These are phyloP conservation scores for Syzygium oleosum DNA, from an alignment of 345 rosid species.

Conservation along the genomic window DNA sequence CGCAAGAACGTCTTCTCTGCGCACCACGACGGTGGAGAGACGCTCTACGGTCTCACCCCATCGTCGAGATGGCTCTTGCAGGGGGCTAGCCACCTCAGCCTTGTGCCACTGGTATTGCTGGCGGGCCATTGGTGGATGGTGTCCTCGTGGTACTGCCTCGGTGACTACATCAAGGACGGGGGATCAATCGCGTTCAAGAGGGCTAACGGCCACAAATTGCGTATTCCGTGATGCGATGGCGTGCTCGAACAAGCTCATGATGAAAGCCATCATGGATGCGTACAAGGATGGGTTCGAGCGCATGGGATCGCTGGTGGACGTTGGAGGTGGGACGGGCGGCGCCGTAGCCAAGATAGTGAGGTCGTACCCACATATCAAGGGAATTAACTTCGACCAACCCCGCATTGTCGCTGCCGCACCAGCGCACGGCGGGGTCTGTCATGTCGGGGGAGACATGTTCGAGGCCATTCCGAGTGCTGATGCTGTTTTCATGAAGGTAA, in stretches of 20 bases:
- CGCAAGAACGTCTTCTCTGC: slow-evolving; percentile 9
- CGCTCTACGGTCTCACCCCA: slow-evolving; percentile 13
- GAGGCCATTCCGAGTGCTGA: no score
- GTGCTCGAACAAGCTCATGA: not conserved
- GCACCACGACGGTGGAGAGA: slow-evolving; percentile 9
- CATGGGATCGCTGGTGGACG: slow-evolving; percentile 5
- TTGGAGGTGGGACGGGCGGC: slow-evolving; percentile 18
- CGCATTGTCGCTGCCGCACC: no score
- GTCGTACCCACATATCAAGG: not conserved
- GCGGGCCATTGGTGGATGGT: slow-evolving; percentile 4
- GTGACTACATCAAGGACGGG: not conserved
- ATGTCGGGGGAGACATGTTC: no score
- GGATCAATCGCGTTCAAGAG: not conserved
- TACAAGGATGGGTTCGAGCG: slow-evolving; percentile 1
- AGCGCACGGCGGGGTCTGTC: no score
- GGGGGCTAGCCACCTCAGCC: slow-evolving; percentile 2
- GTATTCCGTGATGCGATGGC: slow-evolving; percentile 2
- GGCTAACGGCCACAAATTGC: not conserved
- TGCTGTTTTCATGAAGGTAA: no score
- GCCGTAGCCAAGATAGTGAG: not conserved
- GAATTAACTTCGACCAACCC: no score
- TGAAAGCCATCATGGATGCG: not conserved
- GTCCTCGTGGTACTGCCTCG: slow-evolving; percentile 14
- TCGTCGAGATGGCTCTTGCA: slow-evolving; percentile 22
- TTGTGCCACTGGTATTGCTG: slow-evolving; percentile 18